A percentile compares a stretch with the other conserved stretches of the same genome.
phyloP scores from a whole-genome alignment of 768 basidiomycete species.

The Leccinum barrowsii region DNA sequence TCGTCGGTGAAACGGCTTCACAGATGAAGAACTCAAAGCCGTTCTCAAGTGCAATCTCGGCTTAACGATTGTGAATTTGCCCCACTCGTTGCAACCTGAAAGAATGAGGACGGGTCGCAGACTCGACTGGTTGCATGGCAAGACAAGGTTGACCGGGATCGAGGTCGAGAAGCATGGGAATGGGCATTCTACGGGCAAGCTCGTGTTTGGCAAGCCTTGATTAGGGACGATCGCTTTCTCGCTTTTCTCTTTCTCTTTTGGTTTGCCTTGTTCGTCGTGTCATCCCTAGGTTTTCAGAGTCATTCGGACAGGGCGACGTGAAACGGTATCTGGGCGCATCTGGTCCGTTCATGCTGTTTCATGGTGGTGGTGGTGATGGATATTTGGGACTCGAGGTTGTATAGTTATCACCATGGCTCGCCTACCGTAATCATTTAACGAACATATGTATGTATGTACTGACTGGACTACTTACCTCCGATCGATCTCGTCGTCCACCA shows the following conservation, averaged over 20 bases:
- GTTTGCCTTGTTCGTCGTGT: neutral
- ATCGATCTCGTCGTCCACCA: no score
- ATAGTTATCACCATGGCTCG: neutral
- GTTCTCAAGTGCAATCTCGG: no score
- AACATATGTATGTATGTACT: neutral
- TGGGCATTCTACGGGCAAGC: constrained; percentile 41
- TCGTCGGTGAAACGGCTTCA: no score
- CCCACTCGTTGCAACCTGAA: no score
- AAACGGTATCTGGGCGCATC: neutral
- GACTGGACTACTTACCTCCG: neutral
- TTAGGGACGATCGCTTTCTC: neutral
- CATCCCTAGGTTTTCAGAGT: neutral
- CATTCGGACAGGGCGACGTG: neutral
- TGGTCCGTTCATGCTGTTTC: neutral
- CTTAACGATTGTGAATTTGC: no score
- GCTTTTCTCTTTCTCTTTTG: neutral
- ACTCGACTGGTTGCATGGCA: constrained; percentile 63
- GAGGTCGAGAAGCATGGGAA: constrained; percentile 49
- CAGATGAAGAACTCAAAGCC: no score
- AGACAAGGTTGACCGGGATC: constrained; percentile 57
- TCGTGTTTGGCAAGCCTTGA: constrained; percentile 46
- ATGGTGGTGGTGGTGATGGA: neutral
- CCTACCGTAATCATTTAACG: neutral
- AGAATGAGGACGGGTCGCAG: constrained; percentile 20
- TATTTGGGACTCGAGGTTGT: neutral